These are phyloP conservation scores for Leucaena leucocephala DNA, from an alignment of 306 rosid species.

Conservation along the genomic window DNA sequence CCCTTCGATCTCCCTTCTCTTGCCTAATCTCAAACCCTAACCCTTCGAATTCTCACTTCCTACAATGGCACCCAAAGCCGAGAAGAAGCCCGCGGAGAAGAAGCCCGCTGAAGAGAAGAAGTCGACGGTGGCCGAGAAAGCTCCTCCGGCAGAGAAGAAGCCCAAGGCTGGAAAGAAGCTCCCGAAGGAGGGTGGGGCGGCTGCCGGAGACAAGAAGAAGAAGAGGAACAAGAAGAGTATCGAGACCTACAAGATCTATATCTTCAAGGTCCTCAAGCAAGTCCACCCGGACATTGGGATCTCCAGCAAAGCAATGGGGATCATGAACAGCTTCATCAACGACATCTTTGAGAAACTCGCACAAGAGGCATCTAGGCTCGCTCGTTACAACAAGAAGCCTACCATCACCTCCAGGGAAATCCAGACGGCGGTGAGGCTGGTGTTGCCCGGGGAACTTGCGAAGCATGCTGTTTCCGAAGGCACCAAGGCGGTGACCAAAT, in stretches of 20 bases:
- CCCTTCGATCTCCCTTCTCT: too few relatives aligned
- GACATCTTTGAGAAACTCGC: conserved; percentile 83
- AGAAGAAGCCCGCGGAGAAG: conserved; percentile 71
- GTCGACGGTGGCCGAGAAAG: conserved; percentile 60
- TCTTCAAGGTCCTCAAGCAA: conserved; percentile 74
- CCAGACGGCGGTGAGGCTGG: conserved; percentile 75
- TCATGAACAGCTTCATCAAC: conserved; percentile 79
- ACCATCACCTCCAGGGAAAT: conserved; percentile 78
- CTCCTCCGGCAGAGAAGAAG: conserved; percentile 75
- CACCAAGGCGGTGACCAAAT: conserved; percentile 77
- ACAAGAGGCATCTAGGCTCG: conserved; percentile 67
- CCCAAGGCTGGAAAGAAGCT: conserved; percentile 85
- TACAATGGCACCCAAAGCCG: conserved; percentile 64
- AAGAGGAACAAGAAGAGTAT: conserved; percentile 71
- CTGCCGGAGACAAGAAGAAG: conserved; percentile 71
- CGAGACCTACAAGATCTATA: conserved; percentile 78
- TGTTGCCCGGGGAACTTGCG: conserved; percentile 72
- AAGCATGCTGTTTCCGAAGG: conserved; percentile 80
- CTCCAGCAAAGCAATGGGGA: conserved; percentile 77
- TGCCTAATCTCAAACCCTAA: conserved; percentile 29
- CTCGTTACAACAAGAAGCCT: conserved; percentile 79
- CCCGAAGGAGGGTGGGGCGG: conserved; percentile 60
- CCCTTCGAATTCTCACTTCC: background rate
- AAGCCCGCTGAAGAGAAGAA: conserved; percentile 74
- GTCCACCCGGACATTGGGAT: conserved; percentile 80